Percentiles rank a stretch among this genome's conserved stretches.
phyloP scores from a whole-genome alignment of 1,284 basidiomycete species.

The Sporisorium scitamineum region DNA sequence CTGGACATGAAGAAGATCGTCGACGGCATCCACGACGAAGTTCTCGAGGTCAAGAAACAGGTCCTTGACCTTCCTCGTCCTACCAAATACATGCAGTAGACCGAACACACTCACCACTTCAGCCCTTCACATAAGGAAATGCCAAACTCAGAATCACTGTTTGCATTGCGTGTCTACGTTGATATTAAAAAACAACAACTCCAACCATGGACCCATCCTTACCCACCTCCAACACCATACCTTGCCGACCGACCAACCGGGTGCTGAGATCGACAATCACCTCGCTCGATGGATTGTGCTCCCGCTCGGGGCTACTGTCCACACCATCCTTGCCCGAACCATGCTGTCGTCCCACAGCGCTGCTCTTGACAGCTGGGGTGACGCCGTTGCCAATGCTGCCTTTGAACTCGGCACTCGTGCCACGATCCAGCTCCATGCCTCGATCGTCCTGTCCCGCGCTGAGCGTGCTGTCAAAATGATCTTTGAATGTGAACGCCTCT shows the following conservation, averaged over 20 bases:
- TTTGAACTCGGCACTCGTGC: conserved; percentile 43
- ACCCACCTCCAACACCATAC: conserved; percentile 44
- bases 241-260: conserved; percentile 30
- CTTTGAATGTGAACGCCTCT: conserved; percentile 22
- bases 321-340: background rate
- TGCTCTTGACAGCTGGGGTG: background rate
- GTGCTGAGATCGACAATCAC: conserved; percentile 47
- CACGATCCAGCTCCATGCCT: conserved; percentile 49
- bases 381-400: conserved; percentile 2
- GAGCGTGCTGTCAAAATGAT: conserved; percentile 40
- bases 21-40: conserved; percentile 54
- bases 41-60: conserved; percentile 47
- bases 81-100: conserved; percentile 55
- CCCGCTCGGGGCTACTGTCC: conserved; percentile 27
- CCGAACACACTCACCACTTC: too few species aligned
- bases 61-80: conserved; percentile 48
- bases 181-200: conserved; percentile 35
- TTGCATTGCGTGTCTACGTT: background rate
- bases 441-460: conserved; percentile 28
- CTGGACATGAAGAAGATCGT: conserved; percentile 49
- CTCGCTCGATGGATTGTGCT: conserved; percentile 20
- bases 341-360: background rate
- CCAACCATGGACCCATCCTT: conserved; percentile 45
- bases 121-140: background rate
- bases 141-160: background rate